Conservation (phyloP, 176 grass and related monocot species). For the Olyra latifolia region DNA sequence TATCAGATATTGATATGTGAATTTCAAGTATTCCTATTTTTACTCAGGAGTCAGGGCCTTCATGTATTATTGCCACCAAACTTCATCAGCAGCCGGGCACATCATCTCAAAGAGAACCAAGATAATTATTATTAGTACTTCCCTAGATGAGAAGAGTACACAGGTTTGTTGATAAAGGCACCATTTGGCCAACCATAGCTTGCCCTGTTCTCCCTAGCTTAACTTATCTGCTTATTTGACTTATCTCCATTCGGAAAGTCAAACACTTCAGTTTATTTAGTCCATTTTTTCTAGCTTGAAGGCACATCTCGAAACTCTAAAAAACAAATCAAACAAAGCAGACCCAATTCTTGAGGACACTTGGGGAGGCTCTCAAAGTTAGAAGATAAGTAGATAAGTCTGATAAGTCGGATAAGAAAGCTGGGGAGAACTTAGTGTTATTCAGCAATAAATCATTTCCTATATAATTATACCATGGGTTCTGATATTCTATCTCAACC, state of each 20-base stretch:
- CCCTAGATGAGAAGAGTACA: background rate
- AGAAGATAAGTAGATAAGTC: too few relatives aligned
- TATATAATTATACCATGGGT: background rate
- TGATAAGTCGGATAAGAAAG: too few relatives aligned
- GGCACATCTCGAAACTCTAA: too few relatives aligned
- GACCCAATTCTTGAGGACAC: too few relatives aligned
- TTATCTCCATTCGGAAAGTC: too few relatives aligned
- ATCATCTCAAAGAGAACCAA: background rate
- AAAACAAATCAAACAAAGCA: too few relatives aligned
- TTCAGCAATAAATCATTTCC: background rate
- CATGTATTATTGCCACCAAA: background rate
- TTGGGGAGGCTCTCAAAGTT: too few relatives aligned
- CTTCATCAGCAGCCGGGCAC: background rate
- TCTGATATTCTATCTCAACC: conserved; percentile 15
- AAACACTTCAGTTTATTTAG: too few relatives aligned
- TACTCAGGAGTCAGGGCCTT: background rate
- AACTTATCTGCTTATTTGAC: too few relatives aligned
- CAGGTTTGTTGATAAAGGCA: background rate
- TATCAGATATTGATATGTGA: background rate
- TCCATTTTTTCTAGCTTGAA: too few relatives aligned
- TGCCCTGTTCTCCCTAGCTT: too few relatives aligned
- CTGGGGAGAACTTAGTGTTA: too few relatives aligned
- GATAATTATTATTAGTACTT: background rate
- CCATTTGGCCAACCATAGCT: background rate
- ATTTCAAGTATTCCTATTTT: background rate